Percentiles rank a stretch among this genome's conserved stretches.
Conservation (phyloP, 2,329 filamentous ascomycete species). For the Fusarium haematococcum region DNA sequence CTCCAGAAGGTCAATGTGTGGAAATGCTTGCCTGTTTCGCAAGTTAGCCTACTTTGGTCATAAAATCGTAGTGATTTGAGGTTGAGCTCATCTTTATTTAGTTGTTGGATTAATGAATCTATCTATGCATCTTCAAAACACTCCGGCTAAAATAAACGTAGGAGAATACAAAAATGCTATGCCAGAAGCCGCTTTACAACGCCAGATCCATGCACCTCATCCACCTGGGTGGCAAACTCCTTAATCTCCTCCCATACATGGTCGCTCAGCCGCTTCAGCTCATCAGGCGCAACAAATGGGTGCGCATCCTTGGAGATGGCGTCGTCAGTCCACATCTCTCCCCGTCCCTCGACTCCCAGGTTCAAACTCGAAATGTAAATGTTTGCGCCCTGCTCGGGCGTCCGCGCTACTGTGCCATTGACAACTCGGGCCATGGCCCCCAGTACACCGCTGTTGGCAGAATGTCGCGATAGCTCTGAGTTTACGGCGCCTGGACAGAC, state of each 20-base stretch:
- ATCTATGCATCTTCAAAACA: background rate
- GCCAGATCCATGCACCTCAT: background rate
- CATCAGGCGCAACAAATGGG: background rate
- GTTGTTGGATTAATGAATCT: background rate
- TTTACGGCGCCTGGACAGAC: background rate
- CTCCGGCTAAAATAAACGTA: background rate
- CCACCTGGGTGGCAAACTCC: background rate
- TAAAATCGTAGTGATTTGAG: background rate
- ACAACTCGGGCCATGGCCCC: background rate
- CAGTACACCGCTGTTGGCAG: background rate
- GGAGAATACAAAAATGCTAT: background rate
- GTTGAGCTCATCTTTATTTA: background rate
- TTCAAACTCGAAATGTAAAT: background rate
- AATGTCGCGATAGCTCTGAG: background rate
- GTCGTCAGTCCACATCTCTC: background rate
- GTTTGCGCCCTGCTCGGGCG: background rate
- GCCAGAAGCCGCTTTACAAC: background rate
- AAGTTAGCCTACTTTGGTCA: background rate
- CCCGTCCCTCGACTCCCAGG: background rate
- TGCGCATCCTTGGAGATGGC: background rate
- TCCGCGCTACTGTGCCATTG: background rate
- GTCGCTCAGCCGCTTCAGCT: background rate
- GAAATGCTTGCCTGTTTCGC: background rate
- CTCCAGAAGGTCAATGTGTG: background rate
- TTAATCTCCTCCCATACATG: background rate